Percentiles rank a stretch among this genome's conserved stretches.
phyloP scores from a whole-genome alignment of 352 stramenopile species.

The Globisporangium paddicum region DNA sequence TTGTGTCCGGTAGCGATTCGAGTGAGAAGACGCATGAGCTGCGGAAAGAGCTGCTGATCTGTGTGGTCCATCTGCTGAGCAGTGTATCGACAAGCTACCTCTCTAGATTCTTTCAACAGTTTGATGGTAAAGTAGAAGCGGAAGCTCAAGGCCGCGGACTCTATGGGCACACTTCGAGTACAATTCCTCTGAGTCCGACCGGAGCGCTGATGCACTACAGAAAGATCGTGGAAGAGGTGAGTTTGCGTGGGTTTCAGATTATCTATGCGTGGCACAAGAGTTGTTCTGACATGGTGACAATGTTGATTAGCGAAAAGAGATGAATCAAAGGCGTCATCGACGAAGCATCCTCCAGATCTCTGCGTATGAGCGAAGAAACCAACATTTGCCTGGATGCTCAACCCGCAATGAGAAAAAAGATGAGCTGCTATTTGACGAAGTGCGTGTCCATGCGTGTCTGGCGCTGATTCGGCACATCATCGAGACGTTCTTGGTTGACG shows the following conservation, averaged over 20 bases:
- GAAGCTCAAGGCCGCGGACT: background rate
- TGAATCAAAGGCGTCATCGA: background rate
- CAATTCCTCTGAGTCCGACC: conserved; percentile 29
- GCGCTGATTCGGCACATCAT: conserved; percentile 48
- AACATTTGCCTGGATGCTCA: background rate
- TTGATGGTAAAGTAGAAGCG: background rate
- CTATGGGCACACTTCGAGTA: background rate
- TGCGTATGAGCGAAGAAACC: background rate
- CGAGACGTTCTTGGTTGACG: conserved; percentile 49
- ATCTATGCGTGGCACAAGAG: background rate
- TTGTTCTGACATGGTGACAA: background rate
- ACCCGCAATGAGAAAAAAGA: background rate
- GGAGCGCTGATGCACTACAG: conserved; percentile 45
- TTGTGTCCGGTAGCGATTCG: background rate
- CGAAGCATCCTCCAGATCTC: conserved; percentile 9
- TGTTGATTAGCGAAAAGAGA: conserved; percentile 8
- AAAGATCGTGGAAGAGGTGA: conserved; percentile 37
- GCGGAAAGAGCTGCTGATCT: conserved; percentile 61
- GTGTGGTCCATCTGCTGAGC: conserved; percentile 52
- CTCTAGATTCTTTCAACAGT: conserved; percentile 36
- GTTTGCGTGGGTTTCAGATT: background rate
- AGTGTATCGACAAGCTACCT: conserved; percentile 45
- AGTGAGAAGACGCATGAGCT: conserved; percentile 23
- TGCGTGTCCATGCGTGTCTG: conserved; percentile 51
- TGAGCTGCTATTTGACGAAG: conserved; percentile 31